These are phyloP conservation scores for Nannizzia gypsea DNA, from an alignment of 2,329 filamentous ascomycete genomes.

Conservation along the genomic window DNA sequence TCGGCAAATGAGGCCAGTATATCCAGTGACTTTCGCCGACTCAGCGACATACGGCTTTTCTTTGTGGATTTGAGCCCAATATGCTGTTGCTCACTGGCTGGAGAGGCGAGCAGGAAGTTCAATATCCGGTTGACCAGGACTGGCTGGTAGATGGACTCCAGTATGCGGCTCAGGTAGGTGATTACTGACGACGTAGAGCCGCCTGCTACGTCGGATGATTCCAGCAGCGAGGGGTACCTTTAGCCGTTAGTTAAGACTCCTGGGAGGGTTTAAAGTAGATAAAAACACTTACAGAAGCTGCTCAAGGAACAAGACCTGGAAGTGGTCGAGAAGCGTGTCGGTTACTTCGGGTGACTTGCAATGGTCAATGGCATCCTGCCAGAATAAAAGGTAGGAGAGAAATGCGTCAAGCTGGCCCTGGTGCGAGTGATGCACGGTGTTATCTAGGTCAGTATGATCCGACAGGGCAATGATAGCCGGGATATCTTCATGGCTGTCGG, in stretches of 20 bases:
- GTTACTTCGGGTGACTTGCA: slow-evolving; percentile 87
- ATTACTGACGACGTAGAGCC: slow-evolving; percentile 93
- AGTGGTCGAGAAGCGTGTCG: slow-evolving; percentile 87
- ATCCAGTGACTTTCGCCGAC: slow-evolving; percentile 80
- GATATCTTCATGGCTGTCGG: slow-evolving; percentile 57
- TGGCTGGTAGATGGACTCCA: slow-evolving; percentile 83
- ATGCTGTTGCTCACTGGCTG: slow-evolving; percentile 33
- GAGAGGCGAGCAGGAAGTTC: slow-evolving; percentile 77
- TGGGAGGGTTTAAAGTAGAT: no score
- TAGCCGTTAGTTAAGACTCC: no score
- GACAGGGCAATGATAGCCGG: slow-evolving; percentile 80
- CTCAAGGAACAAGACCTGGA: slow-evolving; percentile 90
- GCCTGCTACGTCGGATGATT: slow-evolving; percentile 93
- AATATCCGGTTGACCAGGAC: slow-evolving; percentile 91
- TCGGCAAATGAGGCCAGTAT: slow-evolving; percentile 67
- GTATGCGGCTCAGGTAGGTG: slow-evolving; percentile 79
- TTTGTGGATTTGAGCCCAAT: slow-evolving; percentile 38
- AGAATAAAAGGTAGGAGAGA: slow-evolving; percentile 86
- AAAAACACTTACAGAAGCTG: slow-evolving; percentile 61
- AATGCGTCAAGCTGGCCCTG: slow-evolving; percentile 88
- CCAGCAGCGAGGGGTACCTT: slow-evolving; percentile 86
- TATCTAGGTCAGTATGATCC: slow-evolving; percentile 67
- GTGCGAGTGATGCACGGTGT: slow-evolving; percentile 60
- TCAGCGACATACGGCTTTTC: slow-evolving; percentile 45
- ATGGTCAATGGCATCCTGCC: slow-evolving; percentile 96